Evolutionary conservation across 495 filamentous ascomycete species (phyloP), one percentile per base, ranked within the genome.

Genomic region (Jackrogersella minutella): DNA sequence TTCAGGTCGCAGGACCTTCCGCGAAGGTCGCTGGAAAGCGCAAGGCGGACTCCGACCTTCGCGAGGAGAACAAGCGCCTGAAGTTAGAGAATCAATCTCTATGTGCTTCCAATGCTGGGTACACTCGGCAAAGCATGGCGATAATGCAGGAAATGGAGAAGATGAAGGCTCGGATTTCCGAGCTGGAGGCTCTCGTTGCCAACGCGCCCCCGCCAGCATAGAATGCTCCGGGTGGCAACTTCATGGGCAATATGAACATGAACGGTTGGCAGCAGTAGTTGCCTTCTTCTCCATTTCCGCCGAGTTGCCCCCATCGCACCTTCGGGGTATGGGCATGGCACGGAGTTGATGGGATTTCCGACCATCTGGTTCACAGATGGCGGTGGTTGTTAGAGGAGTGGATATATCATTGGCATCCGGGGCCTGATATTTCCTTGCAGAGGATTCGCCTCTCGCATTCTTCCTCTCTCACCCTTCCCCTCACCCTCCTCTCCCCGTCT

Each of bases 1-100:
- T 44, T 5, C 17, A 17, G 17, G 39, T 19, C 22, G 16, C 11
- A 0, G 13, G 5, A 24, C 21, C 37, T 8, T 11, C 39, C 3
- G 47, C 39, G n/a, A 57, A 39, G 30, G 53, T 26, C 13, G 79
- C 78, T 46, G 77, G 79, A 10, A 79, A 76, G 26, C 73, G 73
- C 7, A 84, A 87, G 64, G 66, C 88, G 16, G 82, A 84, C 16
- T 75, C 77, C n/a, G 86, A 88, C 56, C 70, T 87, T 6, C 87
- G 87, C 64, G 76, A 82, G 9, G 41, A 61, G 17, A 28, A 57
- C 4, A 69, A 69, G 51, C 66, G 66, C 51, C 75, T 90, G 41
- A 78, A 80, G 46, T 74, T 72, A 26, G 86, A 90, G 70, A 83
- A 84, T 24, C 75, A 84, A 61, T 80, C 85, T 65, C 57, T 78